phyloP scores from a whole-genome alignment of 1,284 basidiomycete genomes.

The Tilletia indica region DNA sequence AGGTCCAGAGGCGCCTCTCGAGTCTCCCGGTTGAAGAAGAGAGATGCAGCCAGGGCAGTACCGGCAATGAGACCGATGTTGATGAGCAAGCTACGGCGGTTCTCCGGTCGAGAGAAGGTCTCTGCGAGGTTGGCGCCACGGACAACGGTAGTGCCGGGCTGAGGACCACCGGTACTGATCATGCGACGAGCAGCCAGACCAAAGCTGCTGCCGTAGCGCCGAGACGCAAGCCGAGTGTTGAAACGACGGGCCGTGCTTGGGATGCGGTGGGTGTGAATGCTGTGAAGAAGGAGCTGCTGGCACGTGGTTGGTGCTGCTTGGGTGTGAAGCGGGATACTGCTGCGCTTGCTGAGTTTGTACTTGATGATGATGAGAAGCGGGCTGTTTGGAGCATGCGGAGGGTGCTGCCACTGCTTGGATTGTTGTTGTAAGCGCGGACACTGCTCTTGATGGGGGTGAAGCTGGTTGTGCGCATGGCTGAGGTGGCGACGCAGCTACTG shows the following conservation, averaged over 20 bases:
- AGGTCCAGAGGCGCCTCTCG: constrained; percentile 41
- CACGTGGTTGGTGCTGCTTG: background rate
- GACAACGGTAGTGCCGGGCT: background rate
- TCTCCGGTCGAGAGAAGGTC: constrained; percentile 11
- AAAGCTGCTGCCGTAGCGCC: background rate
- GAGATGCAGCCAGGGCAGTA: constrained; percentile 41
- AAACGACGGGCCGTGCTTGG: background rate
- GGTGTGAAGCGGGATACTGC: background rate
- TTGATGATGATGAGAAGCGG: constrained; percentile 15
- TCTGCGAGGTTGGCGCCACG: constrained; percentile 10
- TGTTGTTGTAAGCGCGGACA: background rate
- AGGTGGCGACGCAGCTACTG: constrained; percentile 1
- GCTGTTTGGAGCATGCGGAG: background rate
- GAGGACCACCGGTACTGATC: background rate
- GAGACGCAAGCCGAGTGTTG: background rate
- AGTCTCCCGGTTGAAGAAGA: constrained; percentile 54
- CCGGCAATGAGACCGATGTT: constrained; percentile 51
- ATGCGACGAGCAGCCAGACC: constrained; percentile 5
- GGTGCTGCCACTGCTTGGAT: background rate
- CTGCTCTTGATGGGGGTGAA: background rate
- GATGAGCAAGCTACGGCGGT: constrained; percentile 25
- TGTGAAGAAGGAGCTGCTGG: constrained; percentile 7
- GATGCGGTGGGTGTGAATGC: background rate
- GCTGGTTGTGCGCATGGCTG: constrained; percentile 5
- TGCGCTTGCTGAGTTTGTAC: background rate